A percentile compares a stretch with the other conserved stretches of the same genome.
Conservation (phyloP, 2,329 filamentous ascomycete species). For the Colletotrichum australisinense region DNA sequence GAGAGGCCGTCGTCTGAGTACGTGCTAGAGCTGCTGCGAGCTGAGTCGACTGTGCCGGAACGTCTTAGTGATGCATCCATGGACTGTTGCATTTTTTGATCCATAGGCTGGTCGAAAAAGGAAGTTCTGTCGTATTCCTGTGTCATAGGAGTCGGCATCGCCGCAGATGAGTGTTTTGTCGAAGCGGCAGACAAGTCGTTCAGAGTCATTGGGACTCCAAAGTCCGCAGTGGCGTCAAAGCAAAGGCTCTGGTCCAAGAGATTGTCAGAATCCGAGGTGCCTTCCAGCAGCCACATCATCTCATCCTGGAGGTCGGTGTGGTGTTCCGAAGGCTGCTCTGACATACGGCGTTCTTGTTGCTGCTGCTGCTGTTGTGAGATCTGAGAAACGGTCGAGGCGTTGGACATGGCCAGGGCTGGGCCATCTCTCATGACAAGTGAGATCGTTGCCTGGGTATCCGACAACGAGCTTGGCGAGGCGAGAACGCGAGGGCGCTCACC, state of each 20-base stretch:
- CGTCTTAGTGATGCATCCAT: background rate
- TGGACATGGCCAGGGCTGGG: background rate
- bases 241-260: background rate
- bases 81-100: background rate
- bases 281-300: background rate
- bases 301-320: background rate
- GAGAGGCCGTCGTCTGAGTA: background rate
- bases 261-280: background rate
- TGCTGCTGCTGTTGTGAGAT: background rate
- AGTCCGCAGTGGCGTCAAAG: background rate
- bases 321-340: background rate
- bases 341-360: background rate
- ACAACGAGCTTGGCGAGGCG: background rate
- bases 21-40: background rate
- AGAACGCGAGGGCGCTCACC: slow-evolving; percentile 9
- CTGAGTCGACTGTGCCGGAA: background rate
- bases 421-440: background rate
- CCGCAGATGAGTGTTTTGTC: no score
- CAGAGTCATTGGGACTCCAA: background rate
- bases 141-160: background rate
- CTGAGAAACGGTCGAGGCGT: background rate
- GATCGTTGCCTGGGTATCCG: background rate
- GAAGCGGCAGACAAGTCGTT: background rate
- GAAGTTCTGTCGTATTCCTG: background rate
- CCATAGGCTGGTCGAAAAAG: background rate